Conservation (phyloP, 345 rosid genomes). For the Viola odorata region DNA sequence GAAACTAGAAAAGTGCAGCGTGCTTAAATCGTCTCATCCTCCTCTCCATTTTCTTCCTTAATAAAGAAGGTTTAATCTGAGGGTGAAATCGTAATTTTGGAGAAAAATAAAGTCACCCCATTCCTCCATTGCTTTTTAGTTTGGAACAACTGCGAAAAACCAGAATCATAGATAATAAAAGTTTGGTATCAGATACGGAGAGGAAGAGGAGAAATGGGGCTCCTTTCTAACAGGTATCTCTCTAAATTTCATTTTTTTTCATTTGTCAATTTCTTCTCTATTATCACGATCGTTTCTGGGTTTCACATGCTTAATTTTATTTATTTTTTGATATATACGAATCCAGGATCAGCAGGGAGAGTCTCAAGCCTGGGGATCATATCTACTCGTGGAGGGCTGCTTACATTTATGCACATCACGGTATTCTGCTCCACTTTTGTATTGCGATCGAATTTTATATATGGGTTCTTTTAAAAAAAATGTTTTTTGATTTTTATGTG, state of each 20-base stretch:
- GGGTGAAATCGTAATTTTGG: neutral
- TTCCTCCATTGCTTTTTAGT: too few relatives aligned
- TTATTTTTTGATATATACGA: neutral
- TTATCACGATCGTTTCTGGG: neutral
- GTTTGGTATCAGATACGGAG: too few relatives aligned
- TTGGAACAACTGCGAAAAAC: too few relatives aligned
- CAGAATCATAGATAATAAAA: too few relatives aligned
- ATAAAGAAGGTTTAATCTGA: too few relatives aligned
- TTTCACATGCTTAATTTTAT: neutral
- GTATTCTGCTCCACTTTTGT: too few relatives aligned
- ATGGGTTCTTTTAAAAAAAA: too few relatives aligned
- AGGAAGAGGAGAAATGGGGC: slow-evolving; percentile 51
- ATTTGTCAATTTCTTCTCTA: neutral
- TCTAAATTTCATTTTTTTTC: neutral
- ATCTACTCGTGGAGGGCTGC: slow-evolving; percentile 92
- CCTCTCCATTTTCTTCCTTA: too few relatives aligned
- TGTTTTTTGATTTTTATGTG: neutral
- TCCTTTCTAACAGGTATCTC: slow-evolving; percentile 77
- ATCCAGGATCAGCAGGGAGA: slow-evolving; percentile 44
- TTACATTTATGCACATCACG: slow-evolving; percentile 85
- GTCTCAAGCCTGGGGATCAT: slow-evolving; percentile 84
- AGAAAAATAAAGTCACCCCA: too few relatives aligned
- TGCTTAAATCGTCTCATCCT: too few relatives aligned
- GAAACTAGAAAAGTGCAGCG: too few relatives aligned
- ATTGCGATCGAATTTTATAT: too few relatives aligned